These are phyloP conservation scores for Ampelocalamus luodianensis DNA, from an alignment of 176 grass and related monocot genomes.

Conservation along the genomic window DNA sequence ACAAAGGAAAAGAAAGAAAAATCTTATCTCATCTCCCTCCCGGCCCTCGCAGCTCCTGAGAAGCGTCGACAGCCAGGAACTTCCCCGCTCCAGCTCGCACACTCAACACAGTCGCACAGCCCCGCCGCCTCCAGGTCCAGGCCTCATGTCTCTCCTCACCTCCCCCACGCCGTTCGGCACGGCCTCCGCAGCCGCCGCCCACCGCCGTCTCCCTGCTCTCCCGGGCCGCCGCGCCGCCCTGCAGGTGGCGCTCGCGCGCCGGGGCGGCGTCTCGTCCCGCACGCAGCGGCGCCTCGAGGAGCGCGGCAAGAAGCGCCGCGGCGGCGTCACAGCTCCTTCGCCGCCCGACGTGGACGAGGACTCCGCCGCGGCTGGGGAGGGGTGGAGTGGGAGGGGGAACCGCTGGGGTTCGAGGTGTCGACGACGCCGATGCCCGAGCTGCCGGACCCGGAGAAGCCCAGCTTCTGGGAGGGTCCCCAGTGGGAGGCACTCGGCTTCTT, in stretches of 20 bases:
- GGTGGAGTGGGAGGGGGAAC: slow-evolving; percentile 55
- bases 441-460: slow-evolving; percentile 54
- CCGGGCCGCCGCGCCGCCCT: slow-evolving; percentile 33
- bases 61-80: slow-evolving; percentile 26
- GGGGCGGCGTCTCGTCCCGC: slow-evolving; percentile 81
- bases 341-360: slow-evolving; percentile 41
- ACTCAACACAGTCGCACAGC: not conserved
- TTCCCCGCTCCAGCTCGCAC: not conserved
- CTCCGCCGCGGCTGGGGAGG: slow-evolving; percentile 16
- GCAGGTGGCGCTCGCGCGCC: slow-evolving; percentile 65
- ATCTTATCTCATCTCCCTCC: slow-evolving; percentile 59
- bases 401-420: slow-evolving; percentile 77
- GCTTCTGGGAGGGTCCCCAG: slow-evolving; percentile 78
- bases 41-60: not conserved
- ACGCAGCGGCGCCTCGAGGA: slow-evolving; percentile 85
- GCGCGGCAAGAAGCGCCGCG: slow-evolving; percentile 68
- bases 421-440: slow-evolving; percentile 80
- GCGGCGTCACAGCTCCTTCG: slow-evolving; percentile 36
- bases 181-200: slow-evolving; percentile 35
- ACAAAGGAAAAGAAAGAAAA: not conserved
- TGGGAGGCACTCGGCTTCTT: slow-evolving; percentile 81
- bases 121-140: slow-evolving; percentile 10
- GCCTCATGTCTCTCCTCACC: slow-evolving; percentile 60
- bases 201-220: slow-evolving; percentile 10
- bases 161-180: slow-evolving; percentile 52